These are phyloP conservation scores for Zoysia matrella DNA, from an alignment of 202 grass and related monocot genomes.

Conservation along the genomic window DNA sequence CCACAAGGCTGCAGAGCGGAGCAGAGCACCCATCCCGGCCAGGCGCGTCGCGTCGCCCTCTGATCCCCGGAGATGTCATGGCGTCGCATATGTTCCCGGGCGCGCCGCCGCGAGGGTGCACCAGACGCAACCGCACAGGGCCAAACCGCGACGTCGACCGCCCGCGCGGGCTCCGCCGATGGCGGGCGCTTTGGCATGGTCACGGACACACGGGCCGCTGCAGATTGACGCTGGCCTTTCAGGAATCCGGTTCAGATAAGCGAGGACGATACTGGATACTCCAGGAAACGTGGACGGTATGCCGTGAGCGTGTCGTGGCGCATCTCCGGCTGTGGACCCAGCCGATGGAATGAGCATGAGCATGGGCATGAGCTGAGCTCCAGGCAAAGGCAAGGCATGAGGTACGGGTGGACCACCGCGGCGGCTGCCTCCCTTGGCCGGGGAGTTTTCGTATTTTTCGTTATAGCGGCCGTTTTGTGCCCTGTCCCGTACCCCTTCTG, in stretches of 20 bases:
- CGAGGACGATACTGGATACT: not conserved
- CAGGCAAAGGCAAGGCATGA: constrained; percentile 6
- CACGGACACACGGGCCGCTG: not conserved
- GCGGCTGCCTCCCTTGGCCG: not conserved
- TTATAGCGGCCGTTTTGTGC: constrained; percentile 26
- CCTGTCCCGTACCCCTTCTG: constrained; percentile 38
- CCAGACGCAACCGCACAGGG: constrained; percentile 9
- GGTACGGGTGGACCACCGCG: not conserved
- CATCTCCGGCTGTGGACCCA: not conserved
- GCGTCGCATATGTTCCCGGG: constrained; percentile 23
- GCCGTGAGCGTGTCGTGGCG: constrained; percentile 42
- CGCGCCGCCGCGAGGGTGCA: not conserved
- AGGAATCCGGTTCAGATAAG: not conserved
- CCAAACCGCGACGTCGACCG: constrained; percentile 12
- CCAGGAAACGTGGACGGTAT: constrained; percentile 43
- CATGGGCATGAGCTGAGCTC: not conserved
- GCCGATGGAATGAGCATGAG: not conserved
- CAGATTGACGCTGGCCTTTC: not conserved
- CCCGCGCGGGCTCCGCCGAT: not conserved
- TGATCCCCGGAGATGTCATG: not conserved
- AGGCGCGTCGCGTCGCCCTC: constrained; percentile 38
- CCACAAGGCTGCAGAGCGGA: not conserved
- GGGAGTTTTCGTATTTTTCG: constrained; percentile 34
- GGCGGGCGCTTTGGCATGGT: not conserved
- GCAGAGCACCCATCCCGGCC: constrained; percentile 15